phyloP scores from a whole-genome alignment of 306 rosid genomes.

The Gastrolobium bilobum region DNA sequence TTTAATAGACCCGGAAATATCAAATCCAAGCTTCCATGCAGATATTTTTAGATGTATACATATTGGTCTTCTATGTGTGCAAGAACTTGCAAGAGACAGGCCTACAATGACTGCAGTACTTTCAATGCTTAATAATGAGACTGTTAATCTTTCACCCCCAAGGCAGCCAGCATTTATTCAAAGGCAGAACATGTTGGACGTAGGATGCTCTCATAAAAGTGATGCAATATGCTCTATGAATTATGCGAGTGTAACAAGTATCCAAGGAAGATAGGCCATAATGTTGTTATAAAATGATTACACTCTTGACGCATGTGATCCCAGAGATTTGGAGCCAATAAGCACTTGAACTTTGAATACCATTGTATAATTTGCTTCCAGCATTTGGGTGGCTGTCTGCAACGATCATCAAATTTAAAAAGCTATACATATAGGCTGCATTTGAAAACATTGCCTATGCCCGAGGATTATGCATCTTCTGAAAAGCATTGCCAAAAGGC shows the following conservation, averaged over 20 bases:
- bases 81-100: slow-evolving; percentile 35
- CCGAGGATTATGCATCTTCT: too few relatives aligned
- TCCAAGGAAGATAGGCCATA: neutral
- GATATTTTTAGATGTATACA: slow-evolving; percentile 40
- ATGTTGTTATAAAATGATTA: neutral
- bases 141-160: slow-evolving; percentile 12
- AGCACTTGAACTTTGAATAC: too few relatives aligned
- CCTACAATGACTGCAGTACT: slow-evolving; percentile 30
- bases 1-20: slow-evolving; percentile 37
- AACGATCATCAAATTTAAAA: too few relatives aligned
- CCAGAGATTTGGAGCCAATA: too few relatives aligned
- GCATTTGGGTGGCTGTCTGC: too few relatives aligned
- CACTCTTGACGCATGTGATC: too few relatives aligned
- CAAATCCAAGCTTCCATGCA: neutral
- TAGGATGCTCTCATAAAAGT: neutral
- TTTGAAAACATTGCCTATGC: too few relatives aligned
- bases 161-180: slow-evolving; percentile 9
- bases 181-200: neutral
- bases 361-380: too few relatives aligned
- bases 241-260: neutral
- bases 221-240: neutral
- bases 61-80: slow-evolving; percentile 37
- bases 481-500: too few relatives aligned
- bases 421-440: too few relatives aligned
- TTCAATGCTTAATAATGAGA: slow-evolving; percentile 44